Evolutionary conservation across 257 asterid species (phyloP).

Genomic region (Solanum bulbocastanum): DNA sequence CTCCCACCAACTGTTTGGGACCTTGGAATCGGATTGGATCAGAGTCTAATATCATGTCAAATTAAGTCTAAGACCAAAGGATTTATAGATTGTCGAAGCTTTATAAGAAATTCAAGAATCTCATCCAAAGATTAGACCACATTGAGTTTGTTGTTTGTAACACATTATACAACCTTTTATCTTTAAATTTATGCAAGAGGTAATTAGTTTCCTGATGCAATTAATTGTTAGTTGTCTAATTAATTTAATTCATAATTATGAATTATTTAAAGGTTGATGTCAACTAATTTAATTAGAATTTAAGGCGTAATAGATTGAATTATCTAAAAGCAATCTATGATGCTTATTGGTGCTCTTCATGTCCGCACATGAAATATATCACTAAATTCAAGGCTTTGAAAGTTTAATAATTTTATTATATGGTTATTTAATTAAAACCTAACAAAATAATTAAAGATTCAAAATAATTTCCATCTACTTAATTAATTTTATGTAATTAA

Average conservation of each 20-base stretch:
- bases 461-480: not conserved
- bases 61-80: too few relatives aligned
- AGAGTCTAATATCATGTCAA: too few relatives aligned
- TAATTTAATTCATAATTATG: not conserved
- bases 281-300: not conserved
- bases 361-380: not conserved
- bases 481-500: not conserved
- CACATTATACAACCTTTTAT: too few relatives aligned
- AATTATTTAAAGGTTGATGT: not conserved
- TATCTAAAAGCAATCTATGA: not conserved
- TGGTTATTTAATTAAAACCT: not conserved
- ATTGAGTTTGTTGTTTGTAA: too few relatives aligned
- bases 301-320: not conserved
- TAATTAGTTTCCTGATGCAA: not conserved
- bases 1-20: too few relatives aligned
- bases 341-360: not conserved
- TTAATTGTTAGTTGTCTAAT: not conserved
- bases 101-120: too few relatives aligned
- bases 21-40: too few relatives aligned
- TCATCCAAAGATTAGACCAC: too few relatives aligned
- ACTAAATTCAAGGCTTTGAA: not conserved
- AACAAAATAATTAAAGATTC: not conserved
- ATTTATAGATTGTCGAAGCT: too few relatives aligned
- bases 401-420: not conserved
- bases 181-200: too few relatives aligned